Percentiles rank a stretch among this genome's conserved stretches.
Evolutionary conservation across 768 basidiomycete species (phyloP).

Genomic region (Panaeolus cyanescens): DNA sequence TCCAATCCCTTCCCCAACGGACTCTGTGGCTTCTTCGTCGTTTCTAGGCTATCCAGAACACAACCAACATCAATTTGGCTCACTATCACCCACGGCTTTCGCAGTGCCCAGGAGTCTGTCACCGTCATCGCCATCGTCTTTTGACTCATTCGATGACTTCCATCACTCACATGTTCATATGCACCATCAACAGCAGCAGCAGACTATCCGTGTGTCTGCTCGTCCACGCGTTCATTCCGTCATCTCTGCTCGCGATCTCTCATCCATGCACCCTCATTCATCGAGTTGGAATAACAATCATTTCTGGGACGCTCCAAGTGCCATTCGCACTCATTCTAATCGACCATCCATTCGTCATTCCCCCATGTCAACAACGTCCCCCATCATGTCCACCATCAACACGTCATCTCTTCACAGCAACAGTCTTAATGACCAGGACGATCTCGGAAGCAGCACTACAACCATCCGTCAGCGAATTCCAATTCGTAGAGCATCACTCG

Average conservation of each 20-base stretch:
- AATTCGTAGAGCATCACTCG: constrained; percentile 47
- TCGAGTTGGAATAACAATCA: constrained; percentile 66
- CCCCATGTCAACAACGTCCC: constrained; percentile 38
- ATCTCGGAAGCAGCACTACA: constrained; percentile 3
- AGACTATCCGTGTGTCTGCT: constrained; percentile 4
- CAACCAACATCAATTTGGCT: constrained; percentile 39
- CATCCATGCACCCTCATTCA: constrained; percentile 34
- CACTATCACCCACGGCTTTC: constrained; percentile 63
- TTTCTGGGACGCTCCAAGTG: constrained; percentile 57
- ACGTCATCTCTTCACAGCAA: not conserved
- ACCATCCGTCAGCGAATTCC: constrained; percentile 41
- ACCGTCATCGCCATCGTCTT: constrained; percentile 56
- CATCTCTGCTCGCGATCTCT: constrained; percentile 58
- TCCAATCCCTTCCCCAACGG: constrained; percentile 54
- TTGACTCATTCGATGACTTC: constrained; percentile 35
- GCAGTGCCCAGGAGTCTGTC: constrained; percentile 65
- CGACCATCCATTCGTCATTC: constrained; percentile 50
- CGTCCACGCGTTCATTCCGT: constrained; percentile 54
- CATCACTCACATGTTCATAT: not conserved
- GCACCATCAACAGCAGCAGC: not conserved
- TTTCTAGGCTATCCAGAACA: constrained; percentile 52
- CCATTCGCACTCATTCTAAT: constrained; percentile 44
- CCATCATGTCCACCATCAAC: constrained; percentile 1
- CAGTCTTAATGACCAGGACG: not conserved
- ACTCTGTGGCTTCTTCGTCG: constrained; percentile 36